Evolutionary conservation across 495 filamentous ascomycete species (phyloP), one percentile per base, ranked within the genome.

Genomic region (Penicillium fimorum): DNA sequence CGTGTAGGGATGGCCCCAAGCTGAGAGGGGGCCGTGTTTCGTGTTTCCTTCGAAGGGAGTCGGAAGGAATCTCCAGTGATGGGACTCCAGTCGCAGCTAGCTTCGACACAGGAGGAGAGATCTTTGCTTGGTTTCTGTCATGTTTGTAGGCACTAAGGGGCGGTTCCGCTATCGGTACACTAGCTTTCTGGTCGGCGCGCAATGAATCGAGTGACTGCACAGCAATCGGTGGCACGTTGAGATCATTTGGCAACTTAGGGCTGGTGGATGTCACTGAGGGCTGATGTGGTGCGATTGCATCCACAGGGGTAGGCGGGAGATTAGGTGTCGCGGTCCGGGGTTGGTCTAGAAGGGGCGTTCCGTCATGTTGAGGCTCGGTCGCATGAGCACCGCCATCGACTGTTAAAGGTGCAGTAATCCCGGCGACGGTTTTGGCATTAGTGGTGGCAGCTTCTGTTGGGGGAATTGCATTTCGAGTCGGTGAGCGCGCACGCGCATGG

Each of bases 401-500:
- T 33, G 45, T 54, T 52, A 65, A 58, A 5, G 69, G 55, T 1
- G 63, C 64, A 20, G 56, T 63, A 42, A 60, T 63, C 4, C 57
- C 50, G 49, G 53, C 30, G 24, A 50, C 51, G 56, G 61, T 55
- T 35, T 61, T 57, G 40, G 56, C 29, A 46, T 68, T 62, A 18
- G 59, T 9, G 10, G 43, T 47, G 18, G 50, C 32, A 57, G 68
- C 47, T 54, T 54, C 27, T 57, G 64, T 13, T 56, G 60, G 52
- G 24, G 62, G 47, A 47, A 66, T 55, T 38, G 58, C 54, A 48
- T 59, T 68, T 60, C 63, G 74, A 47, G 58, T 65, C 48, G 64
- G 59, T 42, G 58, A 67, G 52, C 44, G 63, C 45, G 56, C 58
- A 58, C 49, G 69, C 70, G 63, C 71, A 74, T 70, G 78, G 66